A percentile compares a stretch with the other conserved stretches of the same genome.
Conservation (phyloP, 139 green algal genomes). For the Pleodorina starrii region DNA sequence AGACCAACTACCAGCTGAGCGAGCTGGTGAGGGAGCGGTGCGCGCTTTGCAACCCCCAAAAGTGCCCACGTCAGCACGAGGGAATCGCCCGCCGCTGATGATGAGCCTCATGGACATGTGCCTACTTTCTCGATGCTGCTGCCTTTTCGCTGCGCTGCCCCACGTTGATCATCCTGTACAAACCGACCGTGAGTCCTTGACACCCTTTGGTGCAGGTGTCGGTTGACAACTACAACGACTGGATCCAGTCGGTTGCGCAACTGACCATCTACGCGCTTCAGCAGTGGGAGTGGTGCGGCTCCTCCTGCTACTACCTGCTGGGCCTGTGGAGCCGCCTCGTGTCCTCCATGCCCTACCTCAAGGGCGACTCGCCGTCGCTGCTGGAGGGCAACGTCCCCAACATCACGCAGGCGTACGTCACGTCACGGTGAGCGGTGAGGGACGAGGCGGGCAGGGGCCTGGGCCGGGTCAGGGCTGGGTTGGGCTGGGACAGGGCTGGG, state of each 20-base stretch:
- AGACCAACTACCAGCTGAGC: conserved; percentile 98
- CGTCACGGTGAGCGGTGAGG: conserved; percentile 62
- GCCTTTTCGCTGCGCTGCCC: no score
- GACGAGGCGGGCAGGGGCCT: not conserved
- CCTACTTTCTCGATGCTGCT: no score
- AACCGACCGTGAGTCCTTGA: no score
- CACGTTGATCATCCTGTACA: no score
- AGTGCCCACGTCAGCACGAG: no score
- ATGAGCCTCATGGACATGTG: no score
- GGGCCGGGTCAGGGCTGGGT: no score
- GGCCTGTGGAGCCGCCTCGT: conserved; percentile 94
- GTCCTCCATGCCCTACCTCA: conserved; percentile 94
- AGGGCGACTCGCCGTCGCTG: conserved; percentile 91
- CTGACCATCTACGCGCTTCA: conserved; percentile 90
- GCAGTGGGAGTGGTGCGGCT: conserved; percentile 74
- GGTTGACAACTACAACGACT: conserved; percentile 93
- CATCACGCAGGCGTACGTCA: conserved; percentile 95
- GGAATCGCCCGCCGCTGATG: no score
- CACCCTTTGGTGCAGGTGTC: conserved; percentile 76
- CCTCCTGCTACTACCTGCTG: conserved; percentile 89
- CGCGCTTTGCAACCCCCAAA: no score
- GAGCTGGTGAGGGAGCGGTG: conserved; percentile 84
- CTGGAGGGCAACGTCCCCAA: conserved; percentile 94
- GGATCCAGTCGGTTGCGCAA: conserved; percentile 93
- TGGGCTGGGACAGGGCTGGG: no score